A percentile compares a stretch with the other conserved stretches of the same genome.
phyloP scores from a whole-genome alignment of 2,329 filamentous ascomycete genomes.

The Pseudophaeomoniella oleicola region DNA sequence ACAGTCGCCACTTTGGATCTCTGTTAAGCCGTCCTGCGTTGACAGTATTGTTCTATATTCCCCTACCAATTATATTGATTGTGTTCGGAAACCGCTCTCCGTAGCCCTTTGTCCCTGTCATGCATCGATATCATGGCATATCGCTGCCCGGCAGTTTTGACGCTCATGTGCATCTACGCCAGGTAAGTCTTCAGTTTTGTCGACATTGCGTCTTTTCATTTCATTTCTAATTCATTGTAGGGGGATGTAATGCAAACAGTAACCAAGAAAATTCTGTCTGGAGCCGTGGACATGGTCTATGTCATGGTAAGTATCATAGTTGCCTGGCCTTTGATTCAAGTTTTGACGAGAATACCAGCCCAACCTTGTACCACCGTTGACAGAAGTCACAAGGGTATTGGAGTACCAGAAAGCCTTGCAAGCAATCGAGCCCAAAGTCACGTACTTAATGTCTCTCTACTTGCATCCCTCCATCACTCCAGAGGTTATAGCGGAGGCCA shows the following conservation, averaged over 20 bases:
- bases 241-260: neutral
- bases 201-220: no score
- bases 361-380: conserved; percentile 50
- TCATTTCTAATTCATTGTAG: no score
- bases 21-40: no score
- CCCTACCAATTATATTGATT: no score
- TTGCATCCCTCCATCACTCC: conserved; percentile 50
- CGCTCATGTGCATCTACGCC: neutral
- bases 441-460: conserved; percentile 62
- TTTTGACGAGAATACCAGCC: conserved; percentile 27
- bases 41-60: no score
- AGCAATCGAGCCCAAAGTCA: conserved; percentile 45
- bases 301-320: conserved; percentile 28
- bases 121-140: neutral
- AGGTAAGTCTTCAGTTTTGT: no score
- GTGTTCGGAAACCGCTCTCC: no score
- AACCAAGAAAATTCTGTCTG: conserved; percentile 16
- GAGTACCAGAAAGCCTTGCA: conserved; percentile 50
- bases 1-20: no score
- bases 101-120: neutral
- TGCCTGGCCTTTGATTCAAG: conserved; percentile 2
- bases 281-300: conserved; percentile 51
- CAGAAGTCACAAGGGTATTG: conserved; percentile 46
- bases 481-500: conserved; percentile 57
- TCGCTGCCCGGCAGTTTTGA: neutral